Base-by-base conservation (phyloP, 805 yeast genomes). In the Groenewaldozyma tartarivorans region DNA sequence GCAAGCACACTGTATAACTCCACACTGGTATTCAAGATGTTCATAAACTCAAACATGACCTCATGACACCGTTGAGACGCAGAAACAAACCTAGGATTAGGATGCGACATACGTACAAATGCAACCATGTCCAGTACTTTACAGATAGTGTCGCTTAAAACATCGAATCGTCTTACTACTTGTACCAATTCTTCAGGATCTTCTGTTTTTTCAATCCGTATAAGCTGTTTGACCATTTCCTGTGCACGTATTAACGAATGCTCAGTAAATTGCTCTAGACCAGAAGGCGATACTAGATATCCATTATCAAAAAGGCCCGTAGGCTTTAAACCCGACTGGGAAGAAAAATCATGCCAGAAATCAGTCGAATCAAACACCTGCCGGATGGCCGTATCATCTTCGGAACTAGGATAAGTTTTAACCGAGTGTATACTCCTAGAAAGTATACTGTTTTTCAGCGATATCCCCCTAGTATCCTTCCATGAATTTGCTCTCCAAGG, bases 71-170 rank as follows among this genome's bases (percentile, higher is more conserved):
- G 70, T 54, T 90, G 95, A 1, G 98, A 95, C 1, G 87, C 88
- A 31, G 68, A 69, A 7, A 81, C 69, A 70, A 84, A 86, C 15
- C 66, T 60, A 38, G 66, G 66, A 48, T 79, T 73, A 1, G 97
- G 96, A 56, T 90, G 97, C 1, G 81, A 78, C 19, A 86, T 87
- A 36, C 97, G 67, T 21, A 92, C 76, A 62, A 90, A 90, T 52
- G 88, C 97, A 29, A 95, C 90, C 38, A 90, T 71, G 60, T 92
- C 98, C 32, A 92, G 88, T 4, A 86, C 96, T 42, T 95, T 74
- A 57, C 98, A 92, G 22, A 92, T 62, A 21, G 81, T 74, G 56
- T 92, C 97, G 53, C 95, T 82, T 31, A 92, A 63, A 49, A 86
- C 75, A 56, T 92, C 98, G 48, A 92, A 64, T 39, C 77, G 75